Evolutionary conservation across 306 rosid genomes (phyloP).

Genomic region (Urtica urens): DNA sequence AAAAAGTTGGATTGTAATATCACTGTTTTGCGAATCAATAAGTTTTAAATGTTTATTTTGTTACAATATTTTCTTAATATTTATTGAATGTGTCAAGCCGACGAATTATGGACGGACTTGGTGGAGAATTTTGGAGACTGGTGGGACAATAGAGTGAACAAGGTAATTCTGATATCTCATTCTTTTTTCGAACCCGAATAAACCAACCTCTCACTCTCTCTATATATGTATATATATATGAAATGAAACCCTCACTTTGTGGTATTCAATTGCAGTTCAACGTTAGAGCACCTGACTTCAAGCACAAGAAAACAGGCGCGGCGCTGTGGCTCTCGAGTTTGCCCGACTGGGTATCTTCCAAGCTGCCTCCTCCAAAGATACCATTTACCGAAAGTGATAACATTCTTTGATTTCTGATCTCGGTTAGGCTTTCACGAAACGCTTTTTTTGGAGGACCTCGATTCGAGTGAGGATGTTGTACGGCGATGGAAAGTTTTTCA

Average conservation of each 20-base stretch:
- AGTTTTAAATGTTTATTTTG: background rate
- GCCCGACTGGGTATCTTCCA: constrained; percentile 43
- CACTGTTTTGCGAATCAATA: too few species aligned
- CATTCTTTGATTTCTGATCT: too few species aligned
- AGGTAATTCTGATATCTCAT: constrained; percentile 30
- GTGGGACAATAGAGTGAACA: constrained; percentile 60
- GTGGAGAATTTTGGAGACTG: constrained; percentile 45
- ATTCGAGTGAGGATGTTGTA: too few species aligned
- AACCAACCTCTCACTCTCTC: background rate
- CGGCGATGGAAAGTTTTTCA: too few species aligned
- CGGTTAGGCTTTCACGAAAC: too few species aligned
- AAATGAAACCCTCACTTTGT: background rate
- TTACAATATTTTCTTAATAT: background rate
- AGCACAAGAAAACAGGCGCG: constrained; percentile 55
- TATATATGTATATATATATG: background rate
- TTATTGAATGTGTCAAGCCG: constrained; percentile 12
- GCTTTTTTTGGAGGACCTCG: too few species aligned
- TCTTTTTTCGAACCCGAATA: background rate
- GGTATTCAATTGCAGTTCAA: constrained; percentile 21
- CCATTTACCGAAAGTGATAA: too few species aligned
- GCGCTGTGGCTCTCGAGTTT: constrained; percentile 39
- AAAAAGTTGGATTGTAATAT: too few species aligned
- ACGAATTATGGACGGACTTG: constrained; percentile 47
- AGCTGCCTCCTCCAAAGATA: constrained; percentile 37
- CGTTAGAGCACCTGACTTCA: constrained; percentile 45